phyloP scores from a whole-genome alignment of 106 monocot species.

The Cymbidium sinense region DNA sequence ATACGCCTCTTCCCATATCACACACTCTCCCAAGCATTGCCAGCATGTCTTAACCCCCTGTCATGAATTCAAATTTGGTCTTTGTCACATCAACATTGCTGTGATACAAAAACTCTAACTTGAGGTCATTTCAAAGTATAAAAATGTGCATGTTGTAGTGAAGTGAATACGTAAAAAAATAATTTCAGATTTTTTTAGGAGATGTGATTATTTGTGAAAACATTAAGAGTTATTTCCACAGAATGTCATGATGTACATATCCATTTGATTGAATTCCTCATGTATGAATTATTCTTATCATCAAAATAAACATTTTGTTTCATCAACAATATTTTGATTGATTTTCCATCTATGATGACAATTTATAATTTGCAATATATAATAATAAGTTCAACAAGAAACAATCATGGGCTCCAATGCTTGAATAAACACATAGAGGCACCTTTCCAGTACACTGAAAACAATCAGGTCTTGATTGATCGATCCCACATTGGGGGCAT shows the following conservation, averaged over 20 bases:
- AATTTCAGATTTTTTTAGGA: neutral
- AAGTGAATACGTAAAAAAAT: neutral
- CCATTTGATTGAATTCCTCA: neutral
- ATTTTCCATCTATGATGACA: neutral
- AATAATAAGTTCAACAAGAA: neutral
- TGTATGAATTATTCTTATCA: neutral
- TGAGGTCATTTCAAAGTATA: neutral
- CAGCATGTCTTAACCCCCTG: constrained; percentile 81
- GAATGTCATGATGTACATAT: neutral
- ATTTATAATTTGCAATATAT: neutral
- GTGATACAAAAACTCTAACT: neutral
- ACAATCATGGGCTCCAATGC: neutral
- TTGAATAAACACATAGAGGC: neutral
- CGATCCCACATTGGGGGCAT: constrained; percentile 79
- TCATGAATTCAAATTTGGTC: neutral
- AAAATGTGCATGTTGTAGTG: neutral
- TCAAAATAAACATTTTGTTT: neutral
- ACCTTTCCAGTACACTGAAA: constrained; percentile 86
- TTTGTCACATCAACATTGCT: neutral
- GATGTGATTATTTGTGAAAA: neutral
- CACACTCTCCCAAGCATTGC: constrained; percentile 84
- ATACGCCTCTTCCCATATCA: constrained; percentile 98
- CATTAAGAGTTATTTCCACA: neutral
- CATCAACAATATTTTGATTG: neutral
- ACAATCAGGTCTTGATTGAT: constrained; percentile 74